Evolutionary conservation across 148 eudicot species (phyloP), one percentile per base, ranked within the genome.

Genomic region (Polygonum aviculare): DNA sequence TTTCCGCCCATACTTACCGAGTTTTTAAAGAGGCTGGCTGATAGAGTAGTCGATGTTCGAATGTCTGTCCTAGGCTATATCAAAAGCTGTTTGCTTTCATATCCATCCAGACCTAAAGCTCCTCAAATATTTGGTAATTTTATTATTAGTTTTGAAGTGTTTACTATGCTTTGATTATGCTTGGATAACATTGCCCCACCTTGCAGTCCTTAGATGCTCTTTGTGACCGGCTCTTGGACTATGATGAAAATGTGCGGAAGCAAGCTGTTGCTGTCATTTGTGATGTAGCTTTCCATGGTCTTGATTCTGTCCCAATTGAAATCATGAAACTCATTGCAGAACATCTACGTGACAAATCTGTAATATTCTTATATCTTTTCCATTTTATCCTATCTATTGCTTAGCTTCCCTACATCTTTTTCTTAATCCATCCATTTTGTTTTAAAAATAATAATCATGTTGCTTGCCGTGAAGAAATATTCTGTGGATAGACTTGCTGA

Each of bases 341-440:
- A 76, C 97, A 94, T 65, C 94, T 95, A 51, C 90, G 93, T 48
- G 99, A 95, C 83, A 95, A 93, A 95, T 95, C 96, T 59, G 99
- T 95, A 86, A 79, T 65, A 41, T 51, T 70, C 35, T 60, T 26
- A 9, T 60, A 2, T 60, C 38, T 60, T 60, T 60, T 22, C 38
- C 16, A 2, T 60, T 31, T 21, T 26, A 60, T 38, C 72, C 72
- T 36, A 10, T 15, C 19, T 16, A 36, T 19, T 15, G 41, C 72
- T 67, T 67, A 67, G 2, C 8, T 12, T 67, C 15, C 72, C 9
- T 1, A 19, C 44, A 67, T 67, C 45, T 67, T 36, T 67, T 45
- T 36, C 16, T 19, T 77, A 81, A 1, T 79, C 10, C 19, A 5
- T 49, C 57, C 31, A 52, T 72, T 75, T 70, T 78, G 52, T 44